Evolutionary conservation across 2,329 filamentous ascomycete species (phyloP).

Genomic region (Trichoderma afroharzianum): DNA sequence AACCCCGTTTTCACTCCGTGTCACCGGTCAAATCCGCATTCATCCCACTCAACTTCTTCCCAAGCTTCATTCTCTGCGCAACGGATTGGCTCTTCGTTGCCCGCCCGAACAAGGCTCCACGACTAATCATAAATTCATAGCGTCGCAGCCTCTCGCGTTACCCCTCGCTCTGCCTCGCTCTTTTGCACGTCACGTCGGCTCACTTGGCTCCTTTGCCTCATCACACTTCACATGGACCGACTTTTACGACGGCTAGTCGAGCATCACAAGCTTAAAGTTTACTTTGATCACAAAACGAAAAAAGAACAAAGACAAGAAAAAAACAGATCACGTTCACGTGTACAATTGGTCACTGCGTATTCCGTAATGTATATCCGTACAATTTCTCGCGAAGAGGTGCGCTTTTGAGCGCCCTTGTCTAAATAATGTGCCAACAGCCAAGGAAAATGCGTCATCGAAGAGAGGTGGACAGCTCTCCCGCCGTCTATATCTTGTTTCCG

Average conservation of each 20-base stretch:
- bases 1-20: not conserved
- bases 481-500: constrained; percentile 11
- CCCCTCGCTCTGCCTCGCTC: not conserved
- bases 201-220: not conserved
- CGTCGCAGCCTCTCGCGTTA: not conserved
- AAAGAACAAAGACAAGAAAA: not conserved
- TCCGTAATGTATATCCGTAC: constrained; percentile 9
- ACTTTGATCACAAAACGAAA: not conserved
- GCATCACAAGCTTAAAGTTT: not conserved
- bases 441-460: constrained; percentile 14
- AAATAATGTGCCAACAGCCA: constrained; percentile 11
- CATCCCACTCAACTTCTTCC: not conserved
- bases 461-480: constrained; percentile 8
- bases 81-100: not conserved
- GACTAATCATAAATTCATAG: not conserved
- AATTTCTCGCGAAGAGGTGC: constrained; percentile 11
- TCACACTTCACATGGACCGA: not conserved
- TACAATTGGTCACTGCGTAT: not conserved
- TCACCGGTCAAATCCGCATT: not conserved
- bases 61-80: not conserved
- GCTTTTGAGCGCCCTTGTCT: constrained; percentile 10
- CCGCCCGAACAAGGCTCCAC: not conserved
- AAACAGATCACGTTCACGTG: not conserved
- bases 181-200: not conserved
- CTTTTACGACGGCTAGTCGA: not conserved